Conservation (phyloP, 2,329 filamentous ascomycete genomes). For the Penicillium sp. region DNA sequence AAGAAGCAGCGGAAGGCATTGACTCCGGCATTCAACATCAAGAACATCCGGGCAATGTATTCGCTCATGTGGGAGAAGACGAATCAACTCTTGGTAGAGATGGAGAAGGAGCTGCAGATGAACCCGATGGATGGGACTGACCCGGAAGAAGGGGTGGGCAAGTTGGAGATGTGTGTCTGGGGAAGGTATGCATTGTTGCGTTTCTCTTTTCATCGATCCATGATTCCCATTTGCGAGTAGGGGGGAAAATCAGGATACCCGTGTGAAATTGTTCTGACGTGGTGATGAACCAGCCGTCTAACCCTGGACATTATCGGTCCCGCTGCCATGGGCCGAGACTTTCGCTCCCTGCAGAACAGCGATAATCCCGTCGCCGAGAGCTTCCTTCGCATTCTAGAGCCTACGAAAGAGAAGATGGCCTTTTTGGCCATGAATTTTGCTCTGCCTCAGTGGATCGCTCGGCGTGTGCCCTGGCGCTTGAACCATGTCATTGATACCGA, state of each 20-base stretch:
- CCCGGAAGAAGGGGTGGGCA: constrained; percentile 19
- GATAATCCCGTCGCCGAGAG: constrained; percentile 49
- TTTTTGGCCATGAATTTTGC: constrained; percentile 42
- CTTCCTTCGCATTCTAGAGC: constrained; percentile 48
- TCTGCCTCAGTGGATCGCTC: constrained; percentile 48
- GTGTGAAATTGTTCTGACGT: neutral
- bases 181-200: constrained; percentile 20
- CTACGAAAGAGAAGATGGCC: constrained; percentile 38
- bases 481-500: constrained; percentile 28
- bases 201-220: neutral
- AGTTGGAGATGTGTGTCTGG: constrained; percentile 33
- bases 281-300: constrained; percentile 34
- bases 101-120: constrained; percentile 26
- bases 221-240: neutral
- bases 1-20: constrained; percentile 40
- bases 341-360: constrained; percentile 47
- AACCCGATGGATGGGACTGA: constrained; percentile 26
- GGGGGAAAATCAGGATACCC: no score
- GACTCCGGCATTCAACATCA: constrained; percentile 34
- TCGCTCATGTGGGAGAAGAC: constrained; percentile 36
- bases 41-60: constrained; percentile 33
- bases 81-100: constrained; percentile 26
- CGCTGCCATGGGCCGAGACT: constrained; percentile 53
- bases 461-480: constrained; percentile 38
- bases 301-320: constrained; percentile 56